Conservation (phyloP, 2,329 filamentous ascomycete species). For the Paramyrothecium roridum region DNA sequence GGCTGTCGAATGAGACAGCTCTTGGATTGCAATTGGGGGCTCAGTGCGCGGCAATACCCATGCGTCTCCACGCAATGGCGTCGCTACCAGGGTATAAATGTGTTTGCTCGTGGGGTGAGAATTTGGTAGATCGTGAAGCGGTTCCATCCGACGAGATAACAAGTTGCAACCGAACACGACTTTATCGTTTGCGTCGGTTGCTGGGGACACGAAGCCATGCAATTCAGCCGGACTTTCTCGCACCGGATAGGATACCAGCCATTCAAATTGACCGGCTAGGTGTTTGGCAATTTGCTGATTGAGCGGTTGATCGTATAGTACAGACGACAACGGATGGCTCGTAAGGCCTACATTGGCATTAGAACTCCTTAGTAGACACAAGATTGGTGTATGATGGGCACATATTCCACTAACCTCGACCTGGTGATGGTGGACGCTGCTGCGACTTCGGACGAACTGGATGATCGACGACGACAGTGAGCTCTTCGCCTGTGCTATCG, state of each 20-base stretch:
- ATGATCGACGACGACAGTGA: neutral
- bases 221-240: conserved; percentile 18
- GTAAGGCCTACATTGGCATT: neutral
- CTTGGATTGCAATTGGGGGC: neutral
- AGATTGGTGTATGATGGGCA: neutral
- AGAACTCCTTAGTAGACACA: neutral
- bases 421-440: neutral
- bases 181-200: conserved; percentile 12
- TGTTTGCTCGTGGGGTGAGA: conserved; percentile 21
- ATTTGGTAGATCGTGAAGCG: conserved; percentile 14
- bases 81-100: conserved; percentile 46
- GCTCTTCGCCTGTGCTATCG: conserved; percentile 2
- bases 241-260: conserved; percentile 38
- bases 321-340: conserved; percentile 19
- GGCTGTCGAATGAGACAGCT: neutral
- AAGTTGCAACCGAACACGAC: conserved; percentile 52
- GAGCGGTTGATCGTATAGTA: conserved; percentile 17
- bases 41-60: conserved; percentile 13
- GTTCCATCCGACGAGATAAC: conserved; percentile 31
- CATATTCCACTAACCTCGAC: neutral
- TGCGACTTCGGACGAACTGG: conserved; percentile 1
- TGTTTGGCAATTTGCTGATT: conserved; percentile 37
- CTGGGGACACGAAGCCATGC: conserved; percentile 9
- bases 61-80: conserved; percentile 30
- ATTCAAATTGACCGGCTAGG: conserved; percentile 48